Percentiles rank a stretch among this genome's conserved stretches.
Conservation (phyloP, 148 eudicot species). For the Fallopia convolvulus region DNA sequence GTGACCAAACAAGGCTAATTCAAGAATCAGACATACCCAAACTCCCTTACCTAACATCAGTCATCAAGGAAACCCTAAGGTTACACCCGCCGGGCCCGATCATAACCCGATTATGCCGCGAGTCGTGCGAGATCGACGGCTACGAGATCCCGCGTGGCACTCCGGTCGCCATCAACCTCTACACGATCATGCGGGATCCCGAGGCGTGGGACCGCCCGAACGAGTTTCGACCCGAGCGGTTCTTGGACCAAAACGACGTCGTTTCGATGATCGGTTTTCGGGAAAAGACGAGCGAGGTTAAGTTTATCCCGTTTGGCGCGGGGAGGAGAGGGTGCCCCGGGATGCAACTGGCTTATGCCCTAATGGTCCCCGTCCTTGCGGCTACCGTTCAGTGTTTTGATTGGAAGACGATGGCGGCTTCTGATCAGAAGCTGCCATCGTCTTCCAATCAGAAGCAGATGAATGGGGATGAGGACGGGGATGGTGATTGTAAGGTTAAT, state of each 20-base stretch:
- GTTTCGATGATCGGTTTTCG: neutral
- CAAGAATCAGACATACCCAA: constrained; percentile 34
- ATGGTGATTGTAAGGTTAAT: constrained; percentile 1
- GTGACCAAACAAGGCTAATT: constrained; percentile 15
- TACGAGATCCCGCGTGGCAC: constrained; percentile 15
- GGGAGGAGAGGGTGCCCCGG: constrained; percentile 26
- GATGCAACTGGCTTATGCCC: constrained; percentile 12
- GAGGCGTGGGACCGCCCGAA: constrained; percentile 24
- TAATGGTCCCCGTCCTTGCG: constrained; percentile 13
- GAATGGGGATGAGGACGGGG: neutral
- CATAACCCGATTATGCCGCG: constrained; percentile 18
- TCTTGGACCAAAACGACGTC: constrained; percentile 9
- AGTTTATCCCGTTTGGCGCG: constrained; percentile 19
- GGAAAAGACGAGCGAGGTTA: neutral
- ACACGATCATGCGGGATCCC: constrained; percentile 28
- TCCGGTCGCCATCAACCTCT: constrained; percentile 20
- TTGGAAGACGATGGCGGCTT: constrained; percentile 11
- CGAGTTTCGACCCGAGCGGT: constrained; percentile 32
- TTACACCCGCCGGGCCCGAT: constrained; percentile 29
- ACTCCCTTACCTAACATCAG: constrained; percentile 23
- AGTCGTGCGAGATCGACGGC: constrained; percentile 26
- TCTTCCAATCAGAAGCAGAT: neutral
- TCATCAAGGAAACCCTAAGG: constrained; percentile 28
- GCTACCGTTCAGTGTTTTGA: constrained; percentile 19
- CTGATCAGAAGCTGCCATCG: neutral